A percentile compares a stretch with the other conserved stretches of the same genome.
Conservation (phyloP, 495 filamentous ascomycete genomes). For the Halenospora varia region DNA sequence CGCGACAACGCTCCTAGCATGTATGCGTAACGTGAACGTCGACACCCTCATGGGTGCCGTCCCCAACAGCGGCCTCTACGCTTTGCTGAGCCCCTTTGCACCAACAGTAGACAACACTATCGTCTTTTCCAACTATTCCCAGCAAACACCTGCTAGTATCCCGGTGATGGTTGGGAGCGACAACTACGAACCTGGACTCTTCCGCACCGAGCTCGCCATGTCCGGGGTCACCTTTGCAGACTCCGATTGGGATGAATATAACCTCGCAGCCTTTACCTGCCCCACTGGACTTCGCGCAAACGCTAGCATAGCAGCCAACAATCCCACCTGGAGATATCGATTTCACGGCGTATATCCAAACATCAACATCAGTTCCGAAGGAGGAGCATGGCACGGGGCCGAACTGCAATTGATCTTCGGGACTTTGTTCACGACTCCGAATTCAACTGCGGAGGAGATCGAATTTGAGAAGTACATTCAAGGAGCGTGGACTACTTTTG, state of each 20-base stretch:
- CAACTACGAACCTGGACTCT: conserved; percentile 42
- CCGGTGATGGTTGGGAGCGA: conserved; percentile 42
- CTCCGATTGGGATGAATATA: conserved; percentile 30
- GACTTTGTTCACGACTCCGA: conserved; percentile 22
- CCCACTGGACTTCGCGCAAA: conserved; percentile 30
- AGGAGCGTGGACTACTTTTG: conserved; percentile 44
- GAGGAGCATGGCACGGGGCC: conserved; percentile 42
- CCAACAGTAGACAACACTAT: conserved; percentile 49
- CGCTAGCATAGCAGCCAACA: conserved; percentile 24
- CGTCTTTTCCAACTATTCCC: conserved; percentile 44
- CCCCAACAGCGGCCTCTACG: conserved; percentile 27
- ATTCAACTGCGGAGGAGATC: conserved; percentile 16
- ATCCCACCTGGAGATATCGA: conserved; percentile 46
- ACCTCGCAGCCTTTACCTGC: conserved; percentile 38
- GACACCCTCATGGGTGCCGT: conserved; percentile 31
- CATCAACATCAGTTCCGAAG: conserved; percentile 32
- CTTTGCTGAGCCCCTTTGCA: conserved; percentile 34
- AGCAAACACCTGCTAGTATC: conserved; percentile 29
- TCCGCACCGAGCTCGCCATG: conserved; percentile 27
- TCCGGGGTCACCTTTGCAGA: conserved; percentile 16
- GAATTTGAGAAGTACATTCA: conserved; percentile 32
- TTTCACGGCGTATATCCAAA: conserved; percentile 46
- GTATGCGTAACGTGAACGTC: conserved; percentile 39
- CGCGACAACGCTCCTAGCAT: conserved; percentile 38
- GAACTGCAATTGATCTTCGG: conserved; percentile 27